Evolutionary conservation across 176 grass and related monocot genomes (phyloP).

Genomic region (Oryza longistaminata): DNA sequence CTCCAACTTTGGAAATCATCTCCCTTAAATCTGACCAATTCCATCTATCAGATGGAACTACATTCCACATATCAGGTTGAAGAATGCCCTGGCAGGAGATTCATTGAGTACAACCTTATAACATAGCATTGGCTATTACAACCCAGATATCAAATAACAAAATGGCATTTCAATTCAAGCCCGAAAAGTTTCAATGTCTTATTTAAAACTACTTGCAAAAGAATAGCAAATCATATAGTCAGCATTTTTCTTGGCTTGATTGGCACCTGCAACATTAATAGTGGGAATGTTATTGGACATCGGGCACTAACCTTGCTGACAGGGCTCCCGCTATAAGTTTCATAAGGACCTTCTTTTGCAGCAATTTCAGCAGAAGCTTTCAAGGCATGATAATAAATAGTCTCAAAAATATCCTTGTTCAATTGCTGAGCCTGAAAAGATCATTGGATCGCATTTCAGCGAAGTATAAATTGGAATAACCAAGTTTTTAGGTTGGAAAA

Average conservation of each 20-base stretch:
- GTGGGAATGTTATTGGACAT: background rate
- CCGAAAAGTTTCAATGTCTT: background rate
- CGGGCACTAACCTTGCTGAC: constrained; percentile 56
- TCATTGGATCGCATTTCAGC: background rate
- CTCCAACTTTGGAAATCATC: constrained; percentile 58
- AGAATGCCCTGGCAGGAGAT: constrained; percentile 59
- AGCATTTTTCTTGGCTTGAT: background rate
- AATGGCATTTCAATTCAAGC: background rate
- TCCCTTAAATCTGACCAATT: constrained; percentile 63
- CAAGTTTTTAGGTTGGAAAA: background rate
- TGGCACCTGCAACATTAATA: background rate
- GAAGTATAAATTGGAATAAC: constrained; percentile 5
- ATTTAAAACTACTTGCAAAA: background rate
- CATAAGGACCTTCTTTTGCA: constrained; percentile 62
- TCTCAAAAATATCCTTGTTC: constrained; percentile 81
- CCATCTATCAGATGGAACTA: constrained; percentile 70
- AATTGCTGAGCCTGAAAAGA: constrained; percentile 59
- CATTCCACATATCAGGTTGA: constrained; percentile 86
- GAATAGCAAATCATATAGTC: background rate
- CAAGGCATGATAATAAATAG: constrained; percentile 73
- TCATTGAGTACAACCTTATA: background rate
- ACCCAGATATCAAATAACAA: background rate
- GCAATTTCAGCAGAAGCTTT: constrained; percentile 70
- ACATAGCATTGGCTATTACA: background rate
- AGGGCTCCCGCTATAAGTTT: constrained; percentile 69